A percentile compares a stretch with the other conserved stretches of the same genome.
Evolutionary conservation across 140 eudicot species (phyloP).

Genomic region (Erigeron philadelphicus): DNA sequence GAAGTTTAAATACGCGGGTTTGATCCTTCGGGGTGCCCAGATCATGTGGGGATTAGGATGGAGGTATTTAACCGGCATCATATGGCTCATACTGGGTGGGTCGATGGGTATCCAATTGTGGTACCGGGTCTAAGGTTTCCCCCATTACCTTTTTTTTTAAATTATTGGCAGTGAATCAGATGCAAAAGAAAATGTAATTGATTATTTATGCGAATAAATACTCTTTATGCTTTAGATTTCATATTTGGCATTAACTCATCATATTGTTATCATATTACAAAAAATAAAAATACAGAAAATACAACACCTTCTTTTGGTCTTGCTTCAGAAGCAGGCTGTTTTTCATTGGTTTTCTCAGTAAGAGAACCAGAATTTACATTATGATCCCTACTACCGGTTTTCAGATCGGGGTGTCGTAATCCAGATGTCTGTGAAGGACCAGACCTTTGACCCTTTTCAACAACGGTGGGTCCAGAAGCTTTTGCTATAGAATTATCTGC

Average conservation of each 20-base stretch:
- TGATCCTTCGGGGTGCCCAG: too few species aligned
- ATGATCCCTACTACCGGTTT: conserved; percentile 25
- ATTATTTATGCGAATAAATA: too few species aligned
- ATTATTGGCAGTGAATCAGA: background rate
- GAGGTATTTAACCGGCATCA: too few species aligned
- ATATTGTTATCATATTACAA: conserved; percentile 4
- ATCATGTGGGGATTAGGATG: too few species aligned
- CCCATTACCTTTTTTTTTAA: too few species aligned
- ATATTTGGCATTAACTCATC: background rate
- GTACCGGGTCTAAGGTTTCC: too few species aligned
- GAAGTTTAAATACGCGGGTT: too few species aligned
- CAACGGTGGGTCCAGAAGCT: conserved; percentile 23
- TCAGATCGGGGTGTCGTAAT: conserved; percentile 25
- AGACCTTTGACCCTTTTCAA: conserved; percentile 28
- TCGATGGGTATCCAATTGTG: too few species aligned
- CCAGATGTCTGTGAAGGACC: conserved; percentile 26
- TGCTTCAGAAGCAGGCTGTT: conserved; percentile 36
- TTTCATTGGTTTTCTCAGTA: conserved; percentile 35
- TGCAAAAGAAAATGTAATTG: background rate
- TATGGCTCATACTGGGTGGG: too few species aligned
- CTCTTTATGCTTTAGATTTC: background rate
- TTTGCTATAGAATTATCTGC: conserved; percentile 32
- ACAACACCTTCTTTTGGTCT: conserved; percentile 81
- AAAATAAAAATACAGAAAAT: background rate
- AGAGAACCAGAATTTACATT: conserved; percentile 29